phyloP scores from a whole-genome alignment of 1,139 yeast genomes.

The Chernovozyma aurita region DNA sequence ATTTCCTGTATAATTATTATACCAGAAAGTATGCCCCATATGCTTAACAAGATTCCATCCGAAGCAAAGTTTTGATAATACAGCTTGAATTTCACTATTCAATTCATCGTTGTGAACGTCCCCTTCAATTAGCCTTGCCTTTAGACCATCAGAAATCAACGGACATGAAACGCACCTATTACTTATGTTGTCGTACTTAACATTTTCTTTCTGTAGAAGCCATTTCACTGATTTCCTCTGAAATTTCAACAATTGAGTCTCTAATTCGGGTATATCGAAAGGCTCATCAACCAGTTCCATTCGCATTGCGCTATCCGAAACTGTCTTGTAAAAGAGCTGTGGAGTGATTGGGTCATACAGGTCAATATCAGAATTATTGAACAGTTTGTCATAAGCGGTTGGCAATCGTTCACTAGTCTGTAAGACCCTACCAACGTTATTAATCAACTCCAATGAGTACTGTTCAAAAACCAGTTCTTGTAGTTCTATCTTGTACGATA shows the following conservation, averaged over 20 bases:
- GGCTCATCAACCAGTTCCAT: slow-evolving; percentile 16
- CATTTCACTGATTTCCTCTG: slow-evolving; percentile 64
- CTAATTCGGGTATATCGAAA: slow-evolving; percentile 44
- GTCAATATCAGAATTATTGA: slow-evolving; percentile 5
- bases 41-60: slow-evolving; percentile 46
- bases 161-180: slow-evolving; percentile 17
- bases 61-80: slow-evolving; percentile 38
- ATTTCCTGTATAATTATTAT: slow-evolving; percentile 47
- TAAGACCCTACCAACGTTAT: slow-evolving; percentile 1
- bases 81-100: slow-evolving; percentile 13
- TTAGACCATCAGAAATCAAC: slow-evolving; percentile 14
- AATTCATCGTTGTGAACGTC: slow-evolving; percentile 7
- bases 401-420: not conserved
- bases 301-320: slow-evolving; percentile 27
- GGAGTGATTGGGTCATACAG: slow-evolving; percentile 15
- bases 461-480: slow-evolving; percentile 4
- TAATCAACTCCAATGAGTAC: slow-evolving; percentile 3
- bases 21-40: slow-evolving; percentile 30
- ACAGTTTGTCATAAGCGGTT: slow-evolving; percentile 1
- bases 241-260: slow-evolving; percentile 48
- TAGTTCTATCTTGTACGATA: slow-evolving; percentile 4
- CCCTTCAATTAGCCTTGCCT: slow-evolving; percentile 2
- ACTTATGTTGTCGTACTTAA: slow-evolving; percentile 27
- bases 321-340: slow-evolving; percentile 30
- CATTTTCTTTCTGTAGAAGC: slow-evolving; percentile 59